Evolutionary conservation across 768 basidiomycete genomes (phyloP), one percentile per base, ranked within the genome.

Genomic region (Serpula lacrymans): DNA sequence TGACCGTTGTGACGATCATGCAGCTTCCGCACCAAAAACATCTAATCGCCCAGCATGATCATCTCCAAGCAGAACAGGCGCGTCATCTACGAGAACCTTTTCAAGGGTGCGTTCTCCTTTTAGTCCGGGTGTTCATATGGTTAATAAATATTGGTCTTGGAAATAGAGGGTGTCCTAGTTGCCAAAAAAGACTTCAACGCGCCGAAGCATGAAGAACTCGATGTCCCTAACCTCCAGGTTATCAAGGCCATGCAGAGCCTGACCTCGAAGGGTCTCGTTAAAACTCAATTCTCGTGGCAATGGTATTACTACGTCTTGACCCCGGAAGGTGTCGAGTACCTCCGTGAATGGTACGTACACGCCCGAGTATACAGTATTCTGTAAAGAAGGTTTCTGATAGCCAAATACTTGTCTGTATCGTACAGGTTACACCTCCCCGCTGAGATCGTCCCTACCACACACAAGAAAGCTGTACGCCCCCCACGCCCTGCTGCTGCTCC

Each of bases 221-320:
- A 82, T 37, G 78, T 82, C 34, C 79, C 80, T 39, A 82, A 83
- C 54, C 76, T 82, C 39, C 68, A 83, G 50, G 81, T 82, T 47
- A 82, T 83, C 68, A 83, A 82, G 68, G 79, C 79, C 36, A 68
- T 81, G 59, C 80, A 82, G 54, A 81, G 79, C 65, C 65, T 83
- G 52, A 82, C 75, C 50, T 82, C 79, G 30, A 75, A 67, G 62
- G 94, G 95, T 42, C 82, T 74, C 67, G 92, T 98, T 73, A 97
- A 97, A 82, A 99, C 96, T 53, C 95, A 92, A 63, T 98, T 98
- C 78, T 92, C 88, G 35, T 99, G 96, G 96, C 93, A 97, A 62
- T 96, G 82, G 78, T 99, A 96, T 72, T 99, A 98, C 74, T 99
- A 98, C 72, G 78, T 82, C 59, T 77, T 99, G 59, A 99, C 94